Evolutionary conservation across 768 basidiomycete genomes (phyloP).

Genomic region (Galerina sulciceps): DNA sequence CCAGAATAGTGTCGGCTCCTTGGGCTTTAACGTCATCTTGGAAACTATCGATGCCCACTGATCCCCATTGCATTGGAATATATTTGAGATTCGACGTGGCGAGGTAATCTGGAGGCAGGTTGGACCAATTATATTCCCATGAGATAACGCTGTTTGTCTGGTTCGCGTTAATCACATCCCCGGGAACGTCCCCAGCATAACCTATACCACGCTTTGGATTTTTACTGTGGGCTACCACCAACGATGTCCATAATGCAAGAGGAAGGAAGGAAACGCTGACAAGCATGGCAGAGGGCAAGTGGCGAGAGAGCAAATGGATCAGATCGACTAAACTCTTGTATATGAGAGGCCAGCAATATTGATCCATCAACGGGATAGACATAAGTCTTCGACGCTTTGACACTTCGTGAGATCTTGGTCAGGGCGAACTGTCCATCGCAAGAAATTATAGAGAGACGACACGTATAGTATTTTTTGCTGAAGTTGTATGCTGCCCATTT

Average conservation of each 20-base stretch:
- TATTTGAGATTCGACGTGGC: constrained; percentile 47
- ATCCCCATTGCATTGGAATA: constrained; percentile 60
- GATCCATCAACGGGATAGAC: constrained; percentile 27
- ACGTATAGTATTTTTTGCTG: not conserved
- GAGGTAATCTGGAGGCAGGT: constrained; percentile 44
- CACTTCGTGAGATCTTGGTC: constrained; percentile 34
- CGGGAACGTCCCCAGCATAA: constrained; percentile 41
- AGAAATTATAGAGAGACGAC: constrained; percentile 14
- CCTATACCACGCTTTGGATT: constrained; percentile 53
- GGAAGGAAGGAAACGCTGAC: constrained; percentile 23
- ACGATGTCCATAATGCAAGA: constrained; percentile 16
- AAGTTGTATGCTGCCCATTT: not conserved
- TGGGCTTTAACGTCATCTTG: constrained; percentile 42
- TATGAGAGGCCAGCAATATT: constrained; percentile 13
- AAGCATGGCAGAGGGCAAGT: constrained; percentile 29
- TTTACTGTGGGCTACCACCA: constrained; percentile 28
- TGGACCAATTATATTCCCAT: constrained; percentile 63
- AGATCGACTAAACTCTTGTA: constrained; percentile 11
- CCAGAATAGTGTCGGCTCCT: constrained; percentile 55
- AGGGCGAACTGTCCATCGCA: constrained; percentile 43
- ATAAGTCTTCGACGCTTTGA: constrained; percentile 28
- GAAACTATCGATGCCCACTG: constrained; percentile 41
- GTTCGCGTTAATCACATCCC: constrained; percentile 49
- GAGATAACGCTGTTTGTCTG: constrained; percentile 45
- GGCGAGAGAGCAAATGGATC: constrained; percentile 13